Conservation (phyloP, 768 basidiomycete genomes). For the Candolleomyces aberdarensis region DNA sequence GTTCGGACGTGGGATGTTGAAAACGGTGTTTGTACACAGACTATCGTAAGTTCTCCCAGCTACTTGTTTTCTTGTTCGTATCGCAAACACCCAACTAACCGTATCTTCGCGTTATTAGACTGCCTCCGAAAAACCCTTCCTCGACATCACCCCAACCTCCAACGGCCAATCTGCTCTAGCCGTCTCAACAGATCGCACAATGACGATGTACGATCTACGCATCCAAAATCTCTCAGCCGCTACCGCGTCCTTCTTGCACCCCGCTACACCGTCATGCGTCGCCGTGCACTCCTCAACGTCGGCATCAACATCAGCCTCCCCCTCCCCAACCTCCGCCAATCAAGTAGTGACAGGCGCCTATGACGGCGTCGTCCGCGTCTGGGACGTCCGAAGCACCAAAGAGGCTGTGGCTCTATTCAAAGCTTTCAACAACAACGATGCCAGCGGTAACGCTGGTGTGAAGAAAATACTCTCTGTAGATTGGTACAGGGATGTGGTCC, state of each 20-base stretch:
- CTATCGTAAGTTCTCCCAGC: conserved; percentile 50
- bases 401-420: conserved; percentile 62
- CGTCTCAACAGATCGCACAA: conserved; percentile 71
- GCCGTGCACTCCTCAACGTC: conserved; percentile 14
- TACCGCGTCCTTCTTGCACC: conserved; percentile 36
- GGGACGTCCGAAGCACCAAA: conserved; percentile 74
- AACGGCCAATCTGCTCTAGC: conserved; percentile 49
- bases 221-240: conserved; percentile 21
- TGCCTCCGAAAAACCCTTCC: conserved; percentile 71
- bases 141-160: conserved; percentile 51
- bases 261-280: conserved; percentile 69
- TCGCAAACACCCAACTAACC: not conserved
- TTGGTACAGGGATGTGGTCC: conserved; percentile 54
- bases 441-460: conserved; percentile 19
- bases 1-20: conserved; percentile 87
- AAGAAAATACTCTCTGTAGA: conserved; percentile 61
- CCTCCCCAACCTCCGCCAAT: conserved; percentile 19
- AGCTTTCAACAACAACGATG: conserved; percentile 23
- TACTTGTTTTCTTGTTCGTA: not conserved
- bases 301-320: too few species aligned
- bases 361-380: conserved; percentile 73
- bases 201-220: conserved; percentile 70
- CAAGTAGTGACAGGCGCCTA: conserved; percentile 76
- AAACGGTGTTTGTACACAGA: conserved; percentile 64
- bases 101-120: conserved; percentile 35